Conservation (phyloP, 352 stramenopile genomes). For the Globisporangium nodosum region DNA sequence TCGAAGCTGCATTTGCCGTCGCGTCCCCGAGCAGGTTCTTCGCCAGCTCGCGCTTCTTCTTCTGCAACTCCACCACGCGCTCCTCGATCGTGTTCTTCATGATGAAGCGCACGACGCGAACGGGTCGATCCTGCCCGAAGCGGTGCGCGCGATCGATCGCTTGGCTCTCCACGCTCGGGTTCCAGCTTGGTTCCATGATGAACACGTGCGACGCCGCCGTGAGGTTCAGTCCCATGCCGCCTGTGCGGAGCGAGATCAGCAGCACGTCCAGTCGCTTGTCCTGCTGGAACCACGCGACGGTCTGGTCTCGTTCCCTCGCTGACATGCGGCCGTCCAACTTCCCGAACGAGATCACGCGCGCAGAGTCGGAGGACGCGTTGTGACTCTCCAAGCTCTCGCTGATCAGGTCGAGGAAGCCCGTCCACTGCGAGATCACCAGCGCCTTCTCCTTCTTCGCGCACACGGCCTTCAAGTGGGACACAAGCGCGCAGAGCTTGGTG, state of each 20-base stretch:
- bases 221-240: constrained; percentile 90
- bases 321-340: constrained; percentile 61
- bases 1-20: constrained; percentile 8
- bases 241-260: constrained; percentile 84
- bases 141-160: constrained; percentile 87
- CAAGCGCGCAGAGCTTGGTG: constrained; percentile 58
- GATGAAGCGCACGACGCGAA: constrained; percentile 79
- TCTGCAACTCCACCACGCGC: constrained; percentile 84
- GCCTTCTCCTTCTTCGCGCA: constrained; percentile 42
- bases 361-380: constrained; percentile 13
- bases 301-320: constrained; percentile 52
- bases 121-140: constrained; percentile 68
- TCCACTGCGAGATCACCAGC: constrained; percentile 89
- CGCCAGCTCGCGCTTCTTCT: constrained; percentile 81
- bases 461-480: constrained; percentile 43
- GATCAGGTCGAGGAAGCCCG: constrained; percentile 78
- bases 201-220: constrained; percentile 91
- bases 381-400: constrained; percentile 32
- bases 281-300: constrained; percentile 53
- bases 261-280: constrained; percentile 70
- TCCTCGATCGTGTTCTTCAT: constrained; percentile 89
- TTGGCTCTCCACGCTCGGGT: constrained; percentile 89
- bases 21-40: constrained; percentile 64
- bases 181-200: constrained; percentile 91
- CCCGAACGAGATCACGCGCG: constrained; percentile 30